Base-by-base conservation (phyloP, 306 rosid genomes). In the Cucurbita maxima region DNA sequence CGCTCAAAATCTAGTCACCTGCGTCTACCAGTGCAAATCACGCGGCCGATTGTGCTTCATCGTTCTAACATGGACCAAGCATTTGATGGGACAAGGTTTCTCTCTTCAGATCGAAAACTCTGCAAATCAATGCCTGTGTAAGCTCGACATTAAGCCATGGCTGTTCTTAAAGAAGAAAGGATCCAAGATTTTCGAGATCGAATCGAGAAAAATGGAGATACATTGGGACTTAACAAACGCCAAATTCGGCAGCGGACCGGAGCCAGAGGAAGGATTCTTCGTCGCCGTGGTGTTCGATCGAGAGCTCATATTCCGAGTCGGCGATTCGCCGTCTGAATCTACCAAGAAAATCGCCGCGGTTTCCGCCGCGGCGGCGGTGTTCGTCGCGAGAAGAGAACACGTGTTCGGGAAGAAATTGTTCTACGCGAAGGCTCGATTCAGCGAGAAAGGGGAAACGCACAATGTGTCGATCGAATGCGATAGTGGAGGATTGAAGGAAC, bases 71-170 rank as follows among this genome's bases (percentile, higher is more conserved):
- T 93, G 98, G 98, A 90, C 96, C 69, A 93, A 86, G 57, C 83
- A 82, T 73, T 74, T 93, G 74, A 87, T 90, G 87, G 98, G 98
- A 54, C 98, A 90, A 79, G 89, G 90, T 79, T 78, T 93, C 7
- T 86, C 85, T 59, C 87, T 93, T 40, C 93, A 84, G 58, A 82
- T 93, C 11, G 92, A 87, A 59, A 92, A 87, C 25, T 71, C 85
- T 13, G 51, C 81, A 51, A 85, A 82, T 36, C 88, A 84, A 36
- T 86, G 87, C 77, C 87, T 85, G 57, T 83, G 91, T 62, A 92
- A 88, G 79, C 81, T 87, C 34, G 98, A 92, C 40, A 84, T 92
- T 68, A 92, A 92, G 88, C 96, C 98, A 48, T 90, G 96, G 98
- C 41, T 92, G 13, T 92, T 92, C 85, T 87, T 89, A 8, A 92